phyloP scores from a whole-genome alignment of 495 filamentous ascomycete species.

The Xylaria bambusicola region DNA sequence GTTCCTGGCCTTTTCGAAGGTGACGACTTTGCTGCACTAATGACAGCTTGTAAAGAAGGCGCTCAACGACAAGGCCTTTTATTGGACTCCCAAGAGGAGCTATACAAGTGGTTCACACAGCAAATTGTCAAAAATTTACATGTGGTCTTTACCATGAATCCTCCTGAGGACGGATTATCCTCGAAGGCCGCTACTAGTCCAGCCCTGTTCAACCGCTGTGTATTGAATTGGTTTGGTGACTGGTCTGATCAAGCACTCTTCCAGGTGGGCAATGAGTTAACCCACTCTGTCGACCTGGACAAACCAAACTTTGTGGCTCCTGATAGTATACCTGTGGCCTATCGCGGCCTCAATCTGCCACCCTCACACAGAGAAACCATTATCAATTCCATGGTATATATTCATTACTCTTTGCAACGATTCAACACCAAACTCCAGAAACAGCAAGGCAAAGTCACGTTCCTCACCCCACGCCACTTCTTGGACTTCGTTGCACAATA shows the following conservation, averaged over 20 bases:
- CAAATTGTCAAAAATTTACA: constrained; percentile 99
- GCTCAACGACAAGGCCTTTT: constrained; percentile 94
- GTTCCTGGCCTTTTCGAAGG: constrained; percentile 98
- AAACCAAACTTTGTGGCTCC: constrained; percentile 81
- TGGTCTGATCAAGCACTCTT: constrained; percentile 99
- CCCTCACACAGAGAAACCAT: constrained; percentile 87
- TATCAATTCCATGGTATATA: constrained; percentile 97
- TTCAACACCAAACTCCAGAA: constrained; percentile 89
- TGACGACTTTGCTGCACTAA: constrained; percentile 90
- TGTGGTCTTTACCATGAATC: constrained; percentile 99
- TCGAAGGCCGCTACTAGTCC: constrained; percentile 97
- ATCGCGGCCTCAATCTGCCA: constrained; percentile 79
- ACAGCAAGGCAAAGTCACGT: constrained; percentile 88
- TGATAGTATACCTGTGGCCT: constrained; percentile 88
- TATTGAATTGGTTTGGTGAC: constrained; percentile 99
- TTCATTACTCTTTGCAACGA: constrained; percentile 87
- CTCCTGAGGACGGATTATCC: constrained; percentile 90
- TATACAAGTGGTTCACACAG: constrained; percentile 99
- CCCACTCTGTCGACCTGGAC: constrained; percentile 92
- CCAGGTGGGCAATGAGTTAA: constrained; percentile 95
- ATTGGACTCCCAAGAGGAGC: constrained; percentile 94
- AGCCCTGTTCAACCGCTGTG: constrained; percentile 97
- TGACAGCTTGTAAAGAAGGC: constrained; percentile 98
- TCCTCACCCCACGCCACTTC: constrained; percentile 94
- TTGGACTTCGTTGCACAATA: constrained; percentile 98